phyloP scores from a whole-genome alignment of 352 stramenopile genomes.

The Halophytophthora batemanensis region DNA sequence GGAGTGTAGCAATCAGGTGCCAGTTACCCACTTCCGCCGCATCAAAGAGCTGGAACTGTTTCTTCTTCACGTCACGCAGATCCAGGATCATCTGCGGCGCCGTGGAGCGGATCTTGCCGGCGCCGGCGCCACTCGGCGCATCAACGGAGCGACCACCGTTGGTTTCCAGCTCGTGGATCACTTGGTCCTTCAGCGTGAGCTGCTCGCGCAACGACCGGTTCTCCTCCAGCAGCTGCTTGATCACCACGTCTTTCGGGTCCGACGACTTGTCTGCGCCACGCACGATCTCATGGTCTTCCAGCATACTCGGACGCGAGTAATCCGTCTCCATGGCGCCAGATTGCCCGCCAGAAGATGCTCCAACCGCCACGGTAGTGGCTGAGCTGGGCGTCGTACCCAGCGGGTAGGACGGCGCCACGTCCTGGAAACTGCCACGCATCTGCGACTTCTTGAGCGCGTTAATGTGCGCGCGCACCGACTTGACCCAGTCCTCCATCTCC shows the following conservation, averaged over 20 bases:
- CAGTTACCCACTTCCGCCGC: constrained; percentile 81
- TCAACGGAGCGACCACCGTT: constrained; percentile 46
- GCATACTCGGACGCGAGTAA: constrained; percentile 78
- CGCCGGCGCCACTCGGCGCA: constrained; percentile 15
- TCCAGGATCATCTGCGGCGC: constrained; percentile 83
- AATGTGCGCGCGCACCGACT: constrained; percentile 79
- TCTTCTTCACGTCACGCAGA: constrained; percentile 84
- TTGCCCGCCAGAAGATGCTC: constrained; percentile 5
- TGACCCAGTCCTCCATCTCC: constrained; percentile 88
- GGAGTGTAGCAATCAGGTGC: constrained; percentile 74
- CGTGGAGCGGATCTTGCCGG: constrained; percentile 42
- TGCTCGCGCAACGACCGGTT: constrained; percentile 77
- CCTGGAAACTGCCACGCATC: constrained; percentile 66
- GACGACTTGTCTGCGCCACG: constrained; percentile 70
- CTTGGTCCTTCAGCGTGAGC: constrained; percentile 76
- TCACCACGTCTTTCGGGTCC: constrained; percentile 85
- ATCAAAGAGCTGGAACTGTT: constrained; percentile 88
- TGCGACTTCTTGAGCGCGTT: constrained; percentile 59
- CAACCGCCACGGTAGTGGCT: constrained; percentile 21
- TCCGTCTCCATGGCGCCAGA: constrained; percentile 34
- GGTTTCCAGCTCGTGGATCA: constrained; percentile 82
- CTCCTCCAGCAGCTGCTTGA: constrained; percentile 84
- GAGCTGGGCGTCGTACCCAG: constrained; percentile 24
- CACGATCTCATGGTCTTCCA: constrained; percentile 86
- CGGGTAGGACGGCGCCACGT: constrained; percentile 28